Base-by-base conservation (phyloP, 768 basidiomycete species). In the Boletus tomentosulus region DNA sequence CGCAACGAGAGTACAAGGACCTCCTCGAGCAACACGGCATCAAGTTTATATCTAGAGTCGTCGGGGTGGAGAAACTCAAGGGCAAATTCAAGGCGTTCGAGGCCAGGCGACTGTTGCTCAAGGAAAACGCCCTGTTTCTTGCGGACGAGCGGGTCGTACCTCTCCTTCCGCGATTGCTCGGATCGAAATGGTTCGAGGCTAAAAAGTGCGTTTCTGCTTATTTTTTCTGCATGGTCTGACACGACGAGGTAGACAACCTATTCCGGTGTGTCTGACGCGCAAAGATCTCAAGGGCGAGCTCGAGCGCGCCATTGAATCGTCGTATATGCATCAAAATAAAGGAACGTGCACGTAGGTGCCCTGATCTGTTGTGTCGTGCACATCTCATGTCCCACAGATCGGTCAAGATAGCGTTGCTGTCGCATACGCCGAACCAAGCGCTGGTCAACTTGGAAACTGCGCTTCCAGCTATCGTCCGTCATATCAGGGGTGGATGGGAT, bases 1-100 rank as follows among this genome's bases (percentile, higher is more conserved):
- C 96, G 2, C 96, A 98, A 63, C 78, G 96, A 43, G 80, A 92
- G 67, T 99, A 98, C 79, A 99, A 99, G 71, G 92, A 96, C 66
- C 85, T 97, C 11, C 76, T 99, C 8, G 85, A 84, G 45, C 72
- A 74, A 46, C 76, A 89, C 43, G 79, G 83, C 47, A 84, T 99
- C 76, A 88, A 87, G 62, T 99, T 98, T 61, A 87, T 99, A 66
- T 86, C 83, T 27, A 79, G 94, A 34, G 93, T 98, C 35, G 91
- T 98, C 45, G 96, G 93, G 16, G 73, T 98, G 43, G 79, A 79
- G 56, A 98, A 99, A 69, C 80, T 99, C 55, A 92, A 90, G 74
- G 96, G 96, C 24, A 98, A 98, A 72, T 93, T 89, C 76, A 86
- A 84, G 70, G 79, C 84, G 10, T 92, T 80, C 61, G 92, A 92